Percentiles rank a stretch among this genome's conserved stretches.
phyloP scores from a whole-genome alignment of 768 basidiomycete genomes.

The Lanmaoa rubissima region DNA sequence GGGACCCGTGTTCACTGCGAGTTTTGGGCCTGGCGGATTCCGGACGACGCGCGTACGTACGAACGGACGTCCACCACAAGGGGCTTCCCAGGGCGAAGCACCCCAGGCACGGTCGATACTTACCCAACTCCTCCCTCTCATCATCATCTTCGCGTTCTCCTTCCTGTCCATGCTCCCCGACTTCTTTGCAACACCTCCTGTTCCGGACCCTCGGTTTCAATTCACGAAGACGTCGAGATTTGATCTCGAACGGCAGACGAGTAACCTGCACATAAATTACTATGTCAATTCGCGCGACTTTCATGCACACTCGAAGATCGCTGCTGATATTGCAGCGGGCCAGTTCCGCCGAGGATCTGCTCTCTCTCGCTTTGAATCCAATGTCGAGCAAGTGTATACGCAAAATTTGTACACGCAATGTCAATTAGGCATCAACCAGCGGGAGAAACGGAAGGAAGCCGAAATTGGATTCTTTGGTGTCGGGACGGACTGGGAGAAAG shows the following conservation, averaged over 20 bases:
- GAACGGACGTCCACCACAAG: constrained; percentile 38
- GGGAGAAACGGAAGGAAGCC: constrained; percentile 67
- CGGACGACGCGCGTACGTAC: constrained; percentile 56
- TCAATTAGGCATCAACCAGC: constrained; percentile 62
- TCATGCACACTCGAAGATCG: constrained; percentile 69
- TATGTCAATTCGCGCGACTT: constrained; percentile 82
- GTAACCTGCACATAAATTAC: constrained; percentile 70
- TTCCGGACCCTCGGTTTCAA: constrained; percentile 78
- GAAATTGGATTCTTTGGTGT: constrained; percentile 89
- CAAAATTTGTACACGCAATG: constrained; percentile 71
- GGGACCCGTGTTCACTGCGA: constrained; percentile 64
- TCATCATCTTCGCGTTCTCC: constrained; percentile 83
- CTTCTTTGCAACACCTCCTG: constrained; percentile 61
- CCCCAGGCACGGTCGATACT: constrained; percentile 56
- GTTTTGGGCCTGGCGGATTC: constrained; percentile 84
- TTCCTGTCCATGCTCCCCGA: constrained; percentile 77
- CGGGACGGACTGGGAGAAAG: constrained; percentile 90
- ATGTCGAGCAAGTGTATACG: constrained; percentile 73
- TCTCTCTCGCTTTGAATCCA: constrained; percentile 66
- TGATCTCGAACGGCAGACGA: constrained; percentile 71
- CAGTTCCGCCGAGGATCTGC: constrained; percentile 29
- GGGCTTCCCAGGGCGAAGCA: constrained; percentile 36
- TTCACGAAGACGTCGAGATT: constrained; percentile 62
- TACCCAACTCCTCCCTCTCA: constrained; percentile 78
- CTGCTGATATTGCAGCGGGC: constrained; percentile 61